Percentiles rank a stretch among this genome's conserved stretches.
phyloP scores from a whole-genome alignment of 176 grass and related monocot genomes.

The Pharus latifolius region DNA sequence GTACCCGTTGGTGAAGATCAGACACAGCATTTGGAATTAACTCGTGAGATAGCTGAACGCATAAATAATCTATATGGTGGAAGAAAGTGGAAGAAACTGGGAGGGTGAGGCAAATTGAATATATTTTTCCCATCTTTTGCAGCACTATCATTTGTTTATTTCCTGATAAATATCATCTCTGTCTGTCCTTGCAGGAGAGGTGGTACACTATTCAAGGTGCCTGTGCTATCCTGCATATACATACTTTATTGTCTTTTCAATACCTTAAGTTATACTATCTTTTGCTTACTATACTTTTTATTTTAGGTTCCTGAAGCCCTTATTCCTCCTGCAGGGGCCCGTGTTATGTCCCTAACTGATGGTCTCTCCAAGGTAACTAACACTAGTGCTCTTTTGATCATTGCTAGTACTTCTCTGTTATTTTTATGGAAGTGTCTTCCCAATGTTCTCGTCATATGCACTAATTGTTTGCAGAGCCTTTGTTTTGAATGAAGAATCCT shows the following conservation, averaged over 20 bases:
- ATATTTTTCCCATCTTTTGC: not conserved
- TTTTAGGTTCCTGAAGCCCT: constrained; percentile 89
- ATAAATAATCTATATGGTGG: constrained; percentile 92
- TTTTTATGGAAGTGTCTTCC: not conserved
- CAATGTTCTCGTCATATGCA: not conserved
- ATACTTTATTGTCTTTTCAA: constrained; percentile 1
- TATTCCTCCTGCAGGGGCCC: constrained; percentile 83
- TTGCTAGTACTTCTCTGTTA: not conserved
- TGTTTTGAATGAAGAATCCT: not conserved
- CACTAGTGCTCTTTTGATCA: too few relatives aligned
- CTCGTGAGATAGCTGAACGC: constrained; percentile 90
- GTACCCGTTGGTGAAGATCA: constrained; percentile 99
- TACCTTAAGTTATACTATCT: not conserved
- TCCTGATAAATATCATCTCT: constrained; percentile 14
- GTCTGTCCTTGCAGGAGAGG: constrained; percentile 66
- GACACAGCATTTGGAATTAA: constrained; percentile 95
- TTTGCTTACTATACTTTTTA: constrained; percentile 10
- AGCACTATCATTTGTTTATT: constrained; percentile 4
- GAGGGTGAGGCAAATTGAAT: constrained; percentile 41
- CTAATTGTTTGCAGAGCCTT: constrained; percentile 4
- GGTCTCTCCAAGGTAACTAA: constrained; percentile 87
- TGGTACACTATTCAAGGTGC: constrained; percentile 72
- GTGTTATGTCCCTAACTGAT: constrained; percentile 93
- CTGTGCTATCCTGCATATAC: not conserved
- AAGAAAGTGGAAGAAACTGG: constrained; percentile 96